Evolutionary conservation across 1,139 yeast species (phyloP).

Genomic region (Pichia sp.): DNA sequence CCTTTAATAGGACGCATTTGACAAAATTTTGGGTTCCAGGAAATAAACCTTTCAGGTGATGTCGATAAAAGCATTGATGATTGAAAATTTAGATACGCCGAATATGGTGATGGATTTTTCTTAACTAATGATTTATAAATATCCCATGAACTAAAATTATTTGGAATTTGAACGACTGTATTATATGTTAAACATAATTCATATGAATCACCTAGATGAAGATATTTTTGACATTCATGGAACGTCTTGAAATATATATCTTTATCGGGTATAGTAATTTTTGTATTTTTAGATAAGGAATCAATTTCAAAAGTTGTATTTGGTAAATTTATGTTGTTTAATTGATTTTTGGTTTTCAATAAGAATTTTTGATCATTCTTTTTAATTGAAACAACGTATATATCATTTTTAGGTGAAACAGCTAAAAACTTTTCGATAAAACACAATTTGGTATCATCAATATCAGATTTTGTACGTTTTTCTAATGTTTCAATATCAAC

Average conservation of each 20-base stretch:
- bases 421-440: conserved; percentile 63
- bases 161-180: conserved; percentile 52
- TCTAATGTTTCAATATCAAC: conserved; percentile 33
- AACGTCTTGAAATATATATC: conserved; percentile 52
- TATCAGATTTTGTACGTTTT: conserved; percentile 28
- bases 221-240: conserved; percentile 56
- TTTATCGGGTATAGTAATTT: conserved; percentile 48
- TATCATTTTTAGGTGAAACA: conserved; percentile 34
- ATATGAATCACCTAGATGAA: conserved; percentile 84
- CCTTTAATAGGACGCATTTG: conserved; percentile 95
- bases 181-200: conserved; percentile 87
- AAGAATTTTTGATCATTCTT: conserved; percentile 38
- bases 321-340: not conserved
- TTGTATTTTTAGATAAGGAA: conserved; percentile 17
- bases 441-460: conserved; percentile 72
- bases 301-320: not conserved
- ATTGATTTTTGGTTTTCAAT: conserved; percentile 1
- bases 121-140: conserved; percentile 65
- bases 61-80: conserved; percentile 66
- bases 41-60: conserved; percentile 88
- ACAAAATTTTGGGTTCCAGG: conserved; percentile 60
- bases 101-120: conserved; percentile 88
- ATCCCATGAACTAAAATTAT: conserved; percentile 56
- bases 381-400: conserved; percentile 50
- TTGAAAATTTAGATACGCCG: conserved; percentile 72